Evolutionary conservation across 257 asterid genomes (phyloP).

Genomic region (Avicennia marina): DNA sequence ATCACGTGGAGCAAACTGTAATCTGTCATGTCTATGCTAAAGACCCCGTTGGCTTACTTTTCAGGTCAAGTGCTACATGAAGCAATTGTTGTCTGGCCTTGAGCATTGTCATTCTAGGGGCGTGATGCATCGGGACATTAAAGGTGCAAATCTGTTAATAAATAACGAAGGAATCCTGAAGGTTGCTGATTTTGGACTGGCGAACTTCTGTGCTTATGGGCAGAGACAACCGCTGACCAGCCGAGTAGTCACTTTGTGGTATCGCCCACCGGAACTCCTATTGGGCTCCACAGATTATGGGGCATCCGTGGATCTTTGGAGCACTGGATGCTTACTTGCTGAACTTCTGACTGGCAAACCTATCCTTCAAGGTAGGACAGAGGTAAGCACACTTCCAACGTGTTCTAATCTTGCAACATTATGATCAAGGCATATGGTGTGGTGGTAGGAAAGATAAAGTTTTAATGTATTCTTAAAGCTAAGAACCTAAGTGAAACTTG

Average conservation of each 20-base stretch:
- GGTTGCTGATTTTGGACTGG: constrained; percentile 92
- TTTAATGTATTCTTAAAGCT: too few species aligned
- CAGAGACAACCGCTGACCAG: constrained; percentile 83
- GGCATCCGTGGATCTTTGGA: constrained; percentile 91
- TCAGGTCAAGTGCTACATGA: constrained; percentile 89
- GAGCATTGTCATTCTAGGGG: constrained; percentile 94
- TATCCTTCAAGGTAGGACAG: constrained; percentile 97
- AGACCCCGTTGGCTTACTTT: constrained; percentile 6
- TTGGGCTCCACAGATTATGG: constrained; percentile 86
- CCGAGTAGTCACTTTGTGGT: constrained; percentile 97
- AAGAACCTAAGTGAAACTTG: too few species aligned
- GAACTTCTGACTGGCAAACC: constrained; percentile 85
- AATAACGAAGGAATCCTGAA: constrained; percentile 76
- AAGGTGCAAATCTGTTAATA: constrained; percentile 91
- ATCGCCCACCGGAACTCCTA: constrained; percentile 95
- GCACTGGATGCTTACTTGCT: constrained; percentile 90
- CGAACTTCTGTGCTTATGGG: constrained; percentile 55
- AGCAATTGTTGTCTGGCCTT: constrained; percentile 85
- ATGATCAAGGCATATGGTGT: too few species aligned
- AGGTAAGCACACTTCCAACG: constrained; percentile 39
- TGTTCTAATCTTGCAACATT: too few species aligned
- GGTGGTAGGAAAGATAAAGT: too few species aligned
- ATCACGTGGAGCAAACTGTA: too few species aligned
- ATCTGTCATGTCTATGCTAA: neutral
- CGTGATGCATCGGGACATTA: constrained; percentile 90